These are phyloP conservation scores for Microthyrium microscopicum DNA, from an alignment of 2,329 filamentous ascomycete genomes.

Conservation along the genomic window DNA sequence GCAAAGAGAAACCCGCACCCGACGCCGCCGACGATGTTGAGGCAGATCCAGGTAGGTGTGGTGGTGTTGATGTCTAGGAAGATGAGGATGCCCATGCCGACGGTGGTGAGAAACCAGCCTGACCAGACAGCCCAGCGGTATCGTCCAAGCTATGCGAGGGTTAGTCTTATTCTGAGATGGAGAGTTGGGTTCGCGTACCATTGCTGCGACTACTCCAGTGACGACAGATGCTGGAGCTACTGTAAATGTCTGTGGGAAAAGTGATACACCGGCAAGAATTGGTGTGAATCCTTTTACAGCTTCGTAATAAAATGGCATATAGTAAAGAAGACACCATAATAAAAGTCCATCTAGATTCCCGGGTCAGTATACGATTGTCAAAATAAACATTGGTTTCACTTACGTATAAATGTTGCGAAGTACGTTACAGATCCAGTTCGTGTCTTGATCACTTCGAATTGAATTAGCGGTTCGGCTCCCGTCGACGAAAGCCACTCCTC, in stretches of 20 bases:
- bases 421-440: conserved; percentile 34
- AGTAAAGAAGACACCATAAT: conserved; percentile 21
- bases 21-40: conserved; percentile 42
- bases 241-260: conserved; percentile 34
- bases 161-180: too few relatives aligned
- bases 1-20: conserved; percentile 51
- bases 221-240: conserved; percentile 44
- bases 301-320: conserved; percentile 26
- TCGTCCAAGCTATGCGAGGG: conserved; percentile 37
- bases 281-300: conserved; percentile 23
- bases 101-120: conserved; percentile 43
- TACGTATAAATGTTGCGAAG: conserved; percentile 37
- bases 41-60: conserved; percentile 39
- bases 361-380: conserved; percentile 11
- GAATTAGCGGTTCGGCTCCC: conserved; percentile 30
- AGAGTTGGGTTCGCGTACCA: too few relatives aligned
- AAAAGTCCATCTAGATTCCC: conserved; percentile 4
- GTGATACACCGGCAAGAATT: conserved; percentile 21
- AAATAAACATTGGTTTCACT: conserved; percentile 35
- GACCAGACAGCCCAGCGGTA: conserved; percentile 45
- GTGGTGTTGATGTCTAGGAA: conserved; percentile 34
- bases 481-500: conserved; percentile 30
- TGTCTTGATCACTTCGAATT: conserved; percentile 29
- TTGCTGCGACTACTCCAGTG: conserved; percentile 33
- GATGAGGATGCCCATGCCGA: conserved; percentile 40